Evolutionary conservation across 805 yeast genomes (phyloP).

Genomic region (Candida nanaspora): DNA sequence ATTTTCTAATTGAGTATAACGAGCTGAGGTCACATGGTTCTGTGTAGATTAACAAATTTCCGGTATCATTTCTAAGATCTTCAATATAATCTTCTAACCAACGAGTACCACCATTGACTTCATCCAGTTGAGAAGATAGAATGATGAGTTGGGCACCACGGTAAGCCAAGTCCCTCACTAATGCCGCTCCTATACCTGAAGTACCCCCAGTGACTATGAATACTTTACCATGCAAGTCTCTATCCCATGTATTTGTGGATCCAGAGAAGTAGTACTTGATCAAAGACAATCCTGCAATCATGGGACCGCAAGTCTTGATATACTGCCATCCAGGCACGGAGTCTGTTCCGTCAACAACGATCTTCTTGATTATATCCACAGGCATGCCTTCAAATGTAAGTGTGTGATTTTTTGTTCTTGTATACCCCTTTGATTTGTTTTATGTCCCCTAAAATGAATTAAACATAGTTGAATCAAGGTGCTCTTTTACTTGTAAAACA

Average conservation of each 20-base stretch:
- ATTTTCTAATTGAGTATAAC: slow-evolving; percentile 69
- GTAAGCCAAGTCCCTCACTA: slow-evolving; percentile 65
- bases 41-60: slow-evolving; percentile 76
- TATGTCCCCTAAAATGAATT: too few relatives aligned
- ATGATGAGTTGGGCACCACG: slow-evolving; percentile 84
- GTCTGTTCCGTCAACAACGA: slow-evolving; percentile 64
- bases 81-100: slow-evolving; percentile 80
- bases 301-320: slow-evolving; percentile 53
- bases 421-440: not conserved
- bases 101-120: slow-evolving; percentile 24
- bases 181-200: slow-evolving; percentile 77
- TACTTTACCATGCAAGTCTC: slow-evolving; percentile 88
- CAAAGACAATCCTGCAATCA: slow-evolving; percentile 34
- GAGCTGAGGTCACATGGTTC: slow-evolving; percentile 81
- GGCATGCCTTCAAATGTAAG: too few relatives aligned
- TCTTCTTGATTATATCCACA: slow-evolving; percentile 66
- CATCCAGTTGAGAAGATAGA: slow-evolving; percentile 54
- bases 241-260: slow-evolving; percentile 78
- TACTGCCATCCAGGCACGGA: slow-evolving; percentile 68
- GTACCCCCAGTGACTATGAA: slow-evolving; percentile 89
- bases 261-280: slow-evolving; percentile 77
- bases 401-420: not conserved
- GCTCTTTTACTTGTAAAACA: too few relatives aligned
- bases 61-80: slow-evolving; percentile 63
- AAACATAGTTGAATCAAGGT: not conserved